A percentile compares a stretch with the other conserved stretches of the same genome.
Evolutionary conservation across 1,284 basidiomycete genomes (phyloP).

Genomic region (Fistulinella cinereoalba): DNA sequence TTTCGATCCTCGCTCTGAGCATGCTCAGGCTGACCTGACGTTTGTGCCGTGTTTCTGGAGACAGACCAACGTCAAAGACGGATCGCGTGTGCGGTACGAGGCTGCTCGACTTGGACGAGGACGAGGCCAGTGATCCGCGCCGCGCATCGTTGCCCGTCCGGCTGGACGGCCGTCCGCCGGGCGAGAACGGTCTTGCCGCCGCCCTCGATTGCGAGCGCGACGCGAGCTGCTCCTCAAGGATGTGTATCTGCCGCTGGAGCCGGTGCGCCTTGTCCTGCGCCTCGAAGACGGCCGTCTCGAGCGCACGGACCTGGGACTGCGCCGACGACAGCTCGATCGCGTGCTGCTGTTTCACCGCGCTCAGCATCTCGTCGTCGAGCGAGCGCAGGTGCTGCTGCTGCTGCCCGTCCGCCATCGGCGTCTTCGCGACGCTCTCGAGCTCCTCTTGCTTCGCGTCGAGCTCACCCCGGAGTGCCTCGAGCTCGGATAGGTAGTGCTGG

Average conservation of each 20-base stretch:
- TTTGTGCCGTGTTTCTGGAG: constrained; percentile 78
- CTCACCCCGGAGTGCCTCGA: constrained; percentile 62
- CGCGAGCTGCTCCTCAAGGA: constrained; percentile 61
- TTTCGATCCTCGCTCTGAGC: constrained; percentile 86
- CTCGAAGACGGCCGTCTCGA: constrained; percentile 72
- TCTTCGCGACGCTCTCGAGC: constrained; percentile 43
- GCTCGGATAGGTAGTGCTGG: constrained; percentile 59
- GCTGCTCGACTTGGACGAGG: constrained; percentile 39
- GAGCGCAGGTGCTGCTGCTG: constrained; percentile 33
- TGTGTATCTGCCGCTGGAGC: constrained; percentile 64
- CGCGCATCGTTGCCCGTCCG: constrained; percentile 49
- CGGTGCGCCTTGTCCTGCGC: constrained; percentile 67
- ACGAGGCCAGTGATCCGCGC: constrained; percentile 43
- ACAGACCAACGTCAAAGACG: constrained; percentile 63
- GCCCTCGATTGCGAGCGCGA: constrained; percentile 41
- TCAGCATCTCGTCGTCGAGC: constrained; percentile 67
- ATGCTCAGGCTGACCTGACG: constrained; percentile 82
- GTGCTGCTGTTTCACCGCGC: constrained; percentile 67
- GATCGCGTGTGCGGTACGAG: constrained; percentile 45
- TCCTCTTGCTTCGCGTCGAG: constrained; percentile 61
- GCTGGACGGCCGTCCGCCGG: constrained; percentile 45
- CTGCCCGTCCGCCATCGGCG: constrained; percentile 19
- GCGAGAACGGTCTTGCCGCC: constrained; percentile 42
- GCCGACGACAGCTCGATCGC: constrained; percentile 75
- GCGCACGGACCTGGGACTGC: constrained; percentile 69